Evolutionary conservation across 2,329 filamentous ascomycete genomes (phyloP).

Genomic region (Diplodia mutila): DNA sequence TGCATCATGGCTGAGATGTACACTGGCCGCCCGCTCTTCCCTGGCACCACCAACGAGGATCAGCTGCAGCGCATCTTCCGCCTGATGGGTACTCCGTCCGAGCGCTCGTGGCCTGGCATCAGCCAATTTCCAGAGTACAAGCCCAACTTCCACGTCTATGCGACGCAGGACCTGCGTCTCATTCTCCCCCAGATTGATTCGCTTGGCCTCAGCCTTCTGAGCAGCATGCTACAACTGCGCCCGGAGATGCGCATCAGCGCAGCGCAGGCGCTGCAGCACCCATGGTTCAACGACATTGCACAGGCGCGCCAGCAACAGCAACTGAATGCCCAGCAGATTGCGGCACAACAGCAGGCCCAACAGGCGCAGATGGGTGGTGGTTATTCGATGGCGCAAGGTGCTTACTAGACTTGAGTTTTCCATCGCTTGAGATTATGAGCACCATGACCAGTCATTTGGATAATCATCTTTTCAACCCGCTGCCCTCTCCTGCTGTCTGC

Average conservation of each 20-base stretch:
- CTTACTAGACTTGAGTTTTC: slow-evolving; percentile 35
- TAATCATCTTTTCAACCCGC: background rate
- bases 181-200: slow-evolving; percentile 91
- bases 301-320: slow-evolving; percentile 38
- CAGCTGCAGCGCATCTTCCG: slow-evolving; percentile 97
- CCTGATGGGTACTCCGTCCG: slow-evolving; percentile 96
- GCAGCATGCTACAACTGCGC: slow-evolving; percentile 87
- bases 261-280: slow-evolving; percentile 81
- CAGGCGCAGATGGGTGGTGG: slow-evolving; percentile 43
- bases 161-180: slow-evolving; percentile 83
- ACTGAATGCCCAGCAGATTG: slow-evolving; percentile 37
- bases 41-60: slow-evolving; percentile 97
- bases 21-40: slow-evolving; percentile 91
- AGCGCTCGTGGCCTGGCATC: slow-evolving; percentile 94
- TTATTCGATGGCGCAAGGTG: slow-evolving; percentile 44
- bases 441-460: slow-evolving; percentile 3
- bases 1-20: slow-evolving; percentile 99
- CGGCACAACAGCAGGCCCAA: slow-evolving; percentile 41
- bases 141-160: slow-evolving; percentile 89
- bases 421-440: background rate
- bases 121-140: slow-evolving; percentile 98
- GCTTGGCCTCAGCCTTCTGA: slow-evolving; percentile 82
- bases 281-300: slow-evolving; percentile 80
- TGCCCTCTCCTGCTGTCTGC: background rate
- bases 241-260: slow-evolving; percentile 92